Evolutionary conservation across 1,284 basidiomycete species (phyloP).

Genomic region (Puccinia hordei): DNA sequence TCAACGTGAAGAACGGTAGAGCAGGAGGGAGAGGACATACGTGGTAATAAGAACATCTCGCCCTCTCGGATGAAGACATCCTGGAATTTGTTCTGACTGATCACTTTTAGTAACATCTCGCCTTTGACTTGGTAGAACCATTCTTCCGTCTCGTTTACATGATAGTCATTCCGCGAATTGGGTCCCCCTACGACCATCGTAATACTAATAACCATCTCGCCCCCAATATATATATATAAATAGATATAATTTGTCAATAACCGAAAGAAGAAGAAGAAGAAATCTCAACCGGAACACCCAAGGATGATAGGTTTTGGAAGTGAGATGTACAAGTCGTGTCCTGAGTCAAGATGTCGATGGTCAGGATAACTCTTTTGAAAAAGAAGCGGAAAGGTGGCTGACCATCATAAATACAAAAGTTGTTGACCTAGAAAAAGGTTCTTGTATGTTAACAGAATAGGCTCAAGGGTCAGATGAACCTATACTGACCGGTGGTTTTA

Average conservation of each 20-base stretch:
- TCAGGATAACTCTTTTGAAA: background rate
- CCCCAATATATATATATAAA: no score
- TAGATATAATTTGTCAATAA: no score
- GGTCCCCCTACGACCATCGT: conserved; percentile 92
- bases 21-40: conserved; percentile 61
- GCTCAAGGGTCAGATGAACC: background rate
- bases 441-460: background rate
- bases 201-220: conserved; percentile 59
- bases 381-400: conserved; percentile 55
- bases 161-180: conserved; percentile 87
- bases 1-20: background rate
- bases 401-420: conserved; percentile 75
- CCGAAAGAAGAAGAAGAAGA: no score
- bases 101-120: conserved; percentile 80
- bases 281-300: no score
- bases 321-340: conserved; percentile 28
- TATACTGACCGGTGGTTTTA: conserved; percentile 77
- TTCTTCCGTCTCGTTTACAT: conserved; percentile 93
- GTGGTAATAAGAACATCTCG: conserved; percentile 91
- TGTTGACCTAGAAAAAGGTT: conserved; percentile 58
- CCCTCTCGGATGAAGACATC: conserved; percentile 90
- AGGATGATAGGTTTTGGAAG: no score
- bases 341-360: background rate
- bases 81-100: conserved; percentile 80
- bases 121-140: conserved; percentile 94